Evolutionary conservation across 768 basidiomycete species (phyloP).

Genomic region (Boletellus emodensis): DNA sequence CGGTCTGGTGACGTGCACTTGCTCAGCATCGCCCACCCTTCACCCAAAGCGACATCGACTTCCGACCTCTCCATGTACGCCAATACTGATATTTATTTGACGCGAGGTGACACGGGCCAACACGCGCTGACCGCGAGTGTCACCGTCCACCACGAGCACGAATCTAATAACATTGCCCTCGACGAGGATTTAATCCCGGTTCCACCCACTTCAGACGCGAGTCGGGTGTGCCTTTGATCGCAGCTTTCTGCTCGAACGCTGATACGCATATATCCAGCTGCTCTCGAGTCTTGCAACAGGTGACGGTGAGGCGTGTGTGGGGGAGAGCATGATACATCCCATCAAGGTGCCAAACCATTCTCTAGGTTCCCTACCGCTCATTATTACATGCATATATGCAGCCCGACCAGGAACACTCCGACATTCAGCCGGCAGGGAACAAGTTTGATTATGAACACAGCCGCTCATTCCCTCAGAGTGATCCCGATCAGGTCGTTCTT

Average conservation of each 20-base stretch:
- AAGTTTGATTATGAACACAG: background rate
- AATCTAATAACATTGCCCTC: background rate
- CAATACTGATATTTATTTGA: background rate
- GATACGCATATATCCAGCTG: constrained; percentile 16
- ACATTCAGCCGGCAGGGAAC: background rate
- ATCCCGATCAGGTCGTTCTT: background rate
- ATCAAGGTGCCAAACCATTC: constrained; percentile 4
- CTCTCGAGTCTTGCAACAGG: background rate
- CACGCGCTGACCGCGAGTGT: background rate
- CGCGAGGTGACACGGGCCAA: background rate
- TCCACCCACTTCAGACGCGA: background rate
- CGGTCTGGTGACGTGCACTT: background rate
- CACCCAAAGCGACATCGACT: background rate
- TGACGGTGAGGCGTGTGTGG: background rate
- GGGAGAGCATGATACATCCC: background rate
- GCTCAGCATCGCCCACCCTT: background rate
- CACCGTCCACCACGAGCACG: background rate
- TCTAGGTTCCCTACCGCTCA: background rate
- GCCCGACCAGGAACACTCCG: background rate
- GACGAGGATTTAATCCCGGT: background rate
- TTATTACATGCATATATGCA: constrained; percentile 23
- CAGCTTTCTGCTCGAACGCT: background rate
- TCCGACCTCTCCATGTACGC: constrained; percentile 8
- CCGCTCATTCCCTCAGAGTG: background rate
- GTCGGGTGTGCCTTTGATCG: background rate